Percentiles rank a stretch among this genome's conserved stretches.
These are phyloP conservation scores for Straminergon stramineum DNA, from an alignment of 225 moss, liverwort and hornwort species.

Conservation along the genomic window DNA sequence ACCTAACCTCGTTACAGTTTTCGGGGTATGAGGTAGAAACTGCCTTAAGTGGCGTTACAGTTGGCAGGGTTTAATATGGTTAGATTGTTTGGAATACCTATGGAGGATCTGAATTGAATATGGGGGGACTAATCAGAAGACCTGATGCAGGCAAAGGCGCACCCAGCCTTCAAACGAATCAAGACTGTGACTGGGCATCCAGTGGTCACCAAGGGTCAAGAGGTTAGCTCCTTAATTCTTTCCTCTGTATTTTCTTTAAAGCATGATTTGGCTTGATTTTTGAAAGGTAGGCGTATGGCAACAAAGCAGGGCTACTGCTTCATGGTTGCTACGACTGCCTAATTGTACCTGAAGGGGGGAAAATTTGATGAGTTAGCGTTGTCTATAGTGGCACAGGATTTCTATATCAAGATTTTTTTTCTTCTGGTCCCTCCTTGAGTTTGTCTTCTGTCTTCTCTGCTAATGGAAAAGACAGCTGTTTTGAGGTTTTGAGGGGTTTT, in stretches of 20 bases:
- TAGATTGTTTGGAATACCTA: not conserved
- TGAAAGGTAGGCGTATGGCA: not conserved
- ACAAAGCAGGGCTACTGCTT: not conserved
- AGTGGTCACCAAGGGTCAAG: conserved; percentile 90
- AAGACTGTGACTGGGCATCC: conserved; percentile 75
- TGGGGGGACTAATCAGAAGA: not conserved
- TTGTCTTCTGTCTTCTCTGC: not conserved
- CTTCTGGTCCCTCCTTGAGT: not conserved
- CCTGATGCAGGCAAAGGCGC: conserved; percentile 63
- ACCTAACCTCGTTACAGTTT: not conserved
- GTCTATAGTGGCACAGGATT: not conserved
- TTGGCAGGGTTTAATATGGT: not conserved
- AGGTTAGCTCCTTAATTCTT: conserved; percentile 33
- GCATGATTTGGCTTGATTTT: not conserved
- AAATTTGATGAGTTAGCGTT: not conserved
- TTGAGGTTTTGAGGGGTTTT: not conserved
- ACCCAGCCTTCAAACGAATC: conserved; percentile 72
- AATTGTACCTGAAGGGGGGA: not conserved
- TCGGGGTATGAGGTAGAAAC: not conserved
- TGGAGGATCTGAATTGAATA: not conserved
- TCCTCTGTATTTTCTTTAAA: not conserved
- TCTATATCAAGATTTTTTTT: not conserved
- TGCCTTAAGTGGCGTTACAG: not conserved
- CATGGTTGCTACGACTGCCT: not conserved
- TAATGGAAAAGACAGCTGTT: not conserved